Percentiles rank a stretch among this genome's conserved stretches.
Conservation (phyloP, 1,284 basidiomycete species). For the Boletellus deceptivus region DNA sequence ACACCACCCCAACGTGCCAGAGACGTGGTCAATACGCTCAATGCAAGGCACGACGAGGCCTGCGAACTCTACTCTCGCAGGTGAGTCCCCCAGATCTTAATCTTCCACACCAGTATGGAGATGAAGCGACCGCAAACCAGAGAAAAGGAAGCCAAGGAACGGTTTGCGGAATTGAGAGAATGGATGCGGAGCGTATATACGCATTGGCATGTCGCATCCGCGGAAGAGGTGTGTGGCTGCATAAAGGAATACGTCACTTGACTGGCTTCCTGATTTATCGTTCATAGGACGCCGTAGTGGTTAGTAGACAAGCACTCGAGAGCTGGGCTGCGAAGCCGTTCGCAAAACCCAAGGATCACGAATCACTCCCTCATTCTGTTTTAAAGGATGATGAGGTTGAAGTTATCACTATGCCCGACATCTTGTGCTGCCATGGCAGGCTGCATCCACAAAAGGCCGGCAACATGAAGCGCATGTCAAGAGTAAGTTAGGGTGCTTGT, state of each 20-base stretch:
- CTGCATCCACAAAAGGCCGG: slow-evolving; percentile 55
- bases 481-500: slow-evolving; percentile 26
- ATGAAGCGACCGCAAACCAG: slow-evolving; percentile 33
- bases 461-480: slow-evolving; percentile 64
- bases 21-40: slow-evolving; percentile 54
- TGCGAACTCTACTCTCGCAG: slow-evolving; percentile 50
- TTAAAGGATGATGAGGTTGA: slow-evolving; percentile 16
- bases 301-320: slow-evolving; percentile 58
- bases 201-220: slow-evolving; percentile 54
- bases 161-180: slow-evolving; percentile 49
- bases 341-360: slow-evolving; percentile 21
- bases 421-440: slow-evolving; percentile 58
- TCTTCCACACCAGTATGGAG: slow-evolving; percentile 18
- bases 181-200: slow-evolving; percentile 61
- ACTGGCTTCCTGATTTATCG: slow-evolving; percentile 11
- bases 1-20: slow-evolving; percentile 53
- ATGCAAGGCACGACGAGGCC: slow-evolving; percentile 50
- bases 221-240: slow-evolving; percentile 43
- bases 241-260: slow-evolving; percentile 5
- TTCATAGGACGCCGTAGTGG: slow-evolving; percentile 53
- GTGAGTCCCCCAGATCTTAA: slow-evolving; percentile 37
- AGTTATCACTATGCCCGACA: slow-evolving; percentile 33
- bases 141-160: slow-evolving; percentile 39
- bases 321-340: slow-evolving; percentile 53
- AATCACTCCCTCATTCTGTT: slow-evolving; percentile 21